phyloP scores from a whole-genome alignment of 345 rosid species.

The Sonneratia alba region DNA sequence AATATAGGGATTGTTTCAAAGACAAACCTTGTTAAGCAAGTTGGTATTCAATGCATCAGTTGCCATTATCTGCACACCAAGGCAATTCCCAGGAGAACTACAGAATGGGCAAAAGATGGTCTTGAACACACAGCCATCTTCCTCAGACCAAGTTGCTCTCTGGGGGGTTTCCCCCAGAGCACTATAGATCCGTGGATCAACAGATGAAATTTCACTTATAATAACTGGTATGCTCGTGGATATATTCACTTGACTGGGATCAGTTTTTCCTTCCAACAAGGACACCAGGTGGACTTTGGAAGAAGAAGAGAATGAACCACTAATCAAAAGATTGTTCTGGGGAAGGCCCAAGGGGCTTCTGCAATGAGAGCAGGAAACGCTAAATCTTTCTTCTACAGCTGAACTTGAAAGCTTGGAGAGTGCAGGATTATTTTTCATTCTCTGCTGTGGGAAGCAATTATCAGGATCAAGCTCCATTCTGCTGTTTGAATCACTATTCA shows the following conservation, averaged over 20 bases:
- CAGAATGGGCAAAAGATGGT: conserved; percentile 77
- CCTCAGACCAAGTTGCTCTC: conserved; percentile 60
- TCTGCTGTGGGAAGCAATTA: neutral
- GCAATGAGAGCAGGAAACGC: conserved; percentile 59
- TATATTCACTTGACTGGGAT: conserved; percentile 19
- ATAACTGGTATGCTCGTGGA: conserved; percentile 42
- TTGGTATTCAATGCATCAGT: conserved; percentile 68
- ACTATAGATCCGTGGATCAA: conserved; percentile 41
- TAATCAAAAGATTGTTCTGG: conserved; percentile 40
- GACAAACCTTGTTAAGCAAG: conserved; percentile 56
- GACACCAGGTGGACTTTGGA: conserved; percentile 52
- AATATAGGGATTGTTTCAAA: neutral
- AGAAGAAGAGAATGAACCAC: conserved; percentile 41
- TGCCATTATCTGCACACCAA: conserved; percentile 78
- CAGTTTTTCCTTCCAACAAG: conserved; percentile 33
- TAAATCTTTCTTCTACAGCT: conserved; percentile 34
- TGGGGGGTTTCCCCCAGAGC: conserved; percentile 23
- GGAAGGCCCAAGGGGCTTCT: conserved; percentile 52
- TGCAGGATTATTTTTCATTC: conserved; percentile 10
- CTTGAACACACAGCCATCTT: conserved; percentile 88
- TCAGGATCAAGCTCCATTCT: conserved; percentile 46
- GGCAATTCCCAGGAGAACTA: conserved; percentile 38
- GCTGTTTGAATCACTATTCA: conserved; percentile 22
- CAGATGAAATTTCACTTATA: conserved; percentile 42
- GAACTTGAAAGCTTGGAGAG: conserved; percentile 18